Conservation (phyloP, 352 stramenopile species). For the Lagenidium giganteum region DNA sequence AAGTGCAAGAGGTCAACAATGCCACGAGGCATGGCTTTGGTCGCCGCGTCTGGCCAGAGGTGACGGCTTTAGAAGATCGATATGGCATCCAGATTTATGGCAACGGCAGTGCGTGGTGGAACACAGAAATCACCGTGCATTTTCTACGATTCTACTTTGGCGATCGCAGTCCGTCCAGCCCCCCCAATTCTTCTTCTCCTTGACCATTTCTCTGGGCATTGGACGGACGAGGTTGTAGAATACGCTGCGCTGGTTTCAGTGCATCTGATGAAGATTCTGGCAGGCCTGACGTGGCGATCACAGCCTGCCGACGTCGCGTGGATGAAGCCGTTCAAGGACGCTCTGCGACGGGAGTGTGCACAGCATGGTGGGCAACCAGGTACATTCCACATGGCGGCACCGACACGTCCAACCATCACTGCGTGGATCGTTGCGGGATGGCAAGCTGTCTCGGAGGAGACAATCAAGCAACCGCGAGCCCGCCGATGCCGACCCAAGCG, state of each 20-base stretch:
- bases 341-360: neutral
- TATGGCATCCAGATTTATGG: slow-evolving; percentile 11
- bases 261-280: slow-evolving; percentile 7
- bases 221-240: slow-evolving; percentile 2
- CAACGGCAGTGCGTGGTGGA: slow-evolving; percentile 16
- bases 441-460: too few species aligned
- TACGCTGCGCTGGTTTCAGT: slow-evolving; percentile 6
- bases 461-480: too few species aligned
- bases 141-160: slow-evolving; percentile 23
- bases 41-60: neutral
- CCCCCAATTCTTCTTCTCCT: slow-evolving; percentile 10
- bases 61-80: slow-evolving; percentile 2
- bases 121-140: slow-evolving; percentile 2
- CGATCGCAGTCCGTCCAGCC: neutral
- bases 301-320: slow-evolving; percentile 11
- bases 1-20: slow-evolving; percentile 5
- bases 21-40: slow-evolving; percentile 11
- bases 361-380: too few species aligned
- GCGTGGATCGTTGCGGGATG: too few species aligned
- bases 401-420: too few species aligned
- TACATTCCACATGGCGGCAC: too few species aligned
- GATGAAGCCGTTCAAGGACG: slow-evolving; percentile 15
- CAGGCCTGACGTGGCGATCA: slow-evolving; percentile 11
- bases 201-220: slow-evolving; percentile 12
- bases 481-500: too few species aligned